Evolutionary conservation across 306 rosid genomes (phyloP), one percentile per base, ranked within the genome.

Genomic region (Trifolium dubium): DNA sequence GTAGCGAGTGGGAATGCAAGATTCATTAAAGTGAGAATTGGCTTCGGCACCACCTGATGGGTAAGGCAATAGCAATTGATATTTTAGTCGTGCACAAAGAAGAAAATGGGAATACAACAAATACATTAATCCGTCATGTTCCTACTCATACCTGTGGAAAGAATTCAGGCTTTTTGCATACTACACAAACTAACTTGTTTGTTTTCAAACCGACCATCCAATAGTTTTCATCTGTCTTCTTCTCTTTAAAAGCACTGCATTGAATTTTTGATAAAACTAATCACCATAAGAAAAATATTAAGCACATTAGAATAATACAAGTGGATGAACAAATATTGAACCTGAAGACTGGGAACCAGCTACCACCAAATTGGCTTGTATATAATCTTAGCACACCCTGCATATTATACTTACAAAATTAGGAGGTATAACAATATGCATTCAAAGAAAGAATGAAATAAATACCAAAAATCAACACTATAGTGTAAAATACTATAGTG

Each of bases 311-410:
- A 49, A 37, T 28, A 71, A 65, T 79, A 13, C 35, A 13, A 56
- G 6, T 58, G 56, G 28, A 72, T 67, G 39, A 71, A 80, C 56
- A 9, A 76, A 83, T 71, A 56, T 44, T 67, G 69, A 83, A 94
- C 99, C 97, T 94, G 88, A 94, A 94, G 80, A 92, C 86, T 40
- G 99, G 99, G 50, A 88, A 75, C 97, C 99, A 92, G 82, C 88
- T 89, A 72, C 99, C 97, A 32, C 96, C 99, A 82, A 82, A 92
- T 85, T 92, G 92, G 59, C 80, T 85, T 23, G 92, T 83, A 82
- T 86, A 92, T 77, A 86, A 87, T 84, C 99, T 87, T 51, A 94
- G 83, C 73, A 88, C 86, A 8, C 99, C 96, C 97, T 93, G 76
- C 67, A 70, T 53, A 63, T 69, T n/a, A 67, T 8, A 72, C 47